phyloP scores from a whole-genome alignment of 139 green algal species.

The Penium margaritaceum region DNA sequence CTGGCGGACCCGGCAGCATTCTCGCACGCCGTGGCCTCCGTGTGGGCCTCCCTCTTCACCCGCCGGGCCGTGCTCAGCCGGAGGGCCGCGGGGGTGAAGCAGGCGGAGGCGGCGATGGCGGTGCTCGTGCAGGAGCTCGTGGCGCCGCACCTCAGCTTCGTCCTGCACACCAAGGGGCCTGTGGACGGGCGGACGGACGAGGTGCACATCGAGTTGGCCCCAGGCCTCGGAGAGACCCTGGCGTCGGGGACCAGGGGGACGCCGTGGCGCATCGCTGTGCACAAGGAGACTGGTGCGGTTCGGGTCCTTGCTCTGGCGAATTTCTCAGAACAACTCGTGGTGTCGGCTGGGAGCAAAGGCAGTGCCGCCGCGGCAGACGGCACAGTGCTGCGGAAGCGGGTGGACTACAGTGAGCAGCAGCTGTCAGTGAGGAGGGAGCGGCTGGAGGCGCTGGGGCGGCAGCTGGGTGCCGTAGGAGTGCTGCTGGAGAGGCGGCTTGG shows the following conservation, averaged over 20 bases:
- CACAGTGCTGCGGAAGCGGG: slow-evolving; percentile 28
- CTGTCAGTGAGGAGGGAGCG: slow-evolving; percentile 54
- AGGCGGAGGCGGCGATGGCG: slow-evolving; percentile 73
- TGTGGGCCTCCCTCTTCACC: slow-evolving; percentile 89
- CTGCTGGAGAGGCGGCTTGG: slow-evolving; percentile 65
- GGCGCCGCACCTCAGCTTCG: slow-evolving; percentile 34
- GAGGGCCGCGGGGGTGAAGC: slow-evolving; percentile 53
- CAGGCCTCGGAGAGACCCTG: slow-evolving; percentile 85
- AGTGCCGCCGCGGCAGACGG: slow-evolving; percentile 31
- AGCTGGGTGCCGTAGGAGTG: slow-evolving; percentile 56
- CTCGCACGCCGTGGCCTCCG: slow-evolving; percentile 44
- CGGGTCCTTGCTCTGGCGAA: slow-evolving; percentile 80
- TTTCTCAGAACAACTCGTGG: slow-evolving; percentile 69
- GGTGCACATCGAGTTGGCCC: slow-evolving; percentile 74
- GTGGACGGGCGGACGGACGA: slow-evolving; percentile 43
- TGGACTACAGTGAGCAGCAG: slow-evolving; percentile 76
- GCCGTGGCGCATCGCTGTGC: slow-evolving; percentile 75
- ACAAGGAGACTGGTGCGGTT: slow-evolving; percentile 60
- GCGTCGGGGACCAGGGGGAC: slow-evolving; percentile 76
- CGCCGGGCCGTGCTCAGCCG: slow-evolving; percentile 74
- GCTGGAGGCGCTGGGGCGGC: slow-evolving; percentile 45
- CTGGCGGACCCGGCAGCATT: slow-evolving; percentile 33
- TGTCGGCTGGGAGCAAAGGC: slow-evolving; percentile 33
- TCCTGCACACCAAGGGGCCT: slow-evolving; percentile 48
- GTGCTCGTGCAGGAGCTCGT: slow-evolving; percentile 76